Base-by-base conservation (phyloP, 306 rosid genomes). In the Boehmeria nivea region DNA sequence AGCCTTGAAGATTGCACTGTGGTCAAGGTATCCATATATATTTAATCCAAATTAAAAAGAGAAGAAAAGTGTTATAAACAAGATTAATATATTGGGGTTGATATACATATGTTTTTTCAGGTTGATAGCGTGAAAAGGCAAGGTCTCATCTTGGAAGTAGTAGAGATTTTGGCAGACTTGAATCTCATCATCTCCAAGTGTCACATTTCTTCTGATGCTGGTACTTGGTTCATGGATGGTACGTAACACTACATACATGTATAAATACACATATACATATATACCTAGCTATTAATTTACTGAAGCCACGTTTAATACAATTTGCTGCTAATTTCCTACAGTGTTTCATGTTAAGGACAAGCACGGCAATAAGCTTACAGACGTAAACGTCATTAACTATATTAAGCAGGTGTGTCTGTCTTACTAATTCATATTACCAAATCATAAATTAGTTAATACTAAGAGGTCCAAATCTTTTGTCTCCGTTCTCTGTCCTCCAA, bases 201-300 rank as follows among this genome's bases (percentile, higher is more conserved):
- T 68, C 74, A 63, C 50, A 81, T 83, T 67, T 82, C 94, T 64
- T 85, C 70, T 49, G 94, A 85, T 63, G 89, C 81, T 21, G 77
- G 74, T n/a, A n/a, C n/a, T 33, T 85, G 94, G 94, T 82, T 74
- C 79, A 85, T 85, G 84, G 87, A 85, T 70, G 89, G 87, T 82
- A 53, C 1, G 25, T 28, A 37, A 3, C 3, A 12, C 7, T 26
- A 15, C 12, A 27, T 15, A n/a, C 5, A 18, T 53, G 28, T 27
- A 28, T 12, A 15, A 4, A 23, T 44, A 15, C 8, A 12, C 12
- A 3, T 17, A 16, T 27, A 19, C 14, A n/a, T 23, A 24, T 27
- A 14, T 12, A 59, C 44, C 2, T n/a, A 22, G n/a, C n/a, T n/a
- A n/a, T n/a, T n/a, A n/a, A n/a, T n/a, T n/a, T n/a, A n/a, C n/a